Conservation (phyloP, 331 rosid genomes). For the Rosa hybrid region DNA sequence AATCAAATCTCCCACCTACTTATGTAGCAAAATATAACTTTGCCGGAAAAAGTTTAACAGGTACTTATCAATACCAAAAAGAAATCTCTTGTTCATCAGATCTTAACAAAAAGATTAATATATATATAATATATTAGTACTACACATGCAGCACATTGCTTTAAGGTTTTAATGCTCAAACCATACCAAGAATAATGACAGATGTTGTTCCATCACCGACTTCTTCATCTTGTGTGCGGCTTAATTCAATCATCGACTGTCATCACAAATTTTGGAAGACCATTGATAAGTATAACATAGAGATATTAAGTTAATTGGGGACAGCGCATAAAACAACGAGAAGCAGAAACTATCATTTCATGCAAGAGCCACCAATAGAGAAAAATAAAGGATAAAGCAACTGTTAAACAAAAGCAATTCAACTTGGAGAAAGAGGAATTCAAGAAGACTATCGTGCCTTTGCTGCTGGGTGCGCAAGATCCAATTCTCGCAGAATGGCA, state of each 20-base stretch:
- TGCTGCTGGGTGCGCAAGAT: conserved; percentile 97
- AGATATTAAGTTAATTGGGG: neutral
- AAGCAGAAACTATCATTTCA: conserved; percentile 5
- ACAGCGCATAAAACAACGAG: neutral
- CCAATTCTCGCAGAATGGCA: conserved; percentile 92
- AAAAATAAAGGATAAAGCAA: neutral
- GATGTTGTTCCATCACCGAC: conserved; percentile 99
- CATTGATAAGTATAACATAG: conserved; percentile 16
- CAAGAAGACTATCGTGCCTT: conserved; percentile 52
- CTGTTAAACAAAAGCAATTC: neutral
- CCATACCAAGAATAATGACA: conserved; percentile 91
- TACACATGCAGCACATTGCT: neutral
- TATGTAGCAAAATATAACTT: neutral
- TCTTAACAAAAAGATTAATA: neutral
- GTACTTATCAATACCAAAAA: neutral
- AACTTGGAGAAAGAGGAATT: neutral
- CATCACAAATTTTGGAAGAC: conserved; percentile 15
- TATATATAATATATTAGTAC: neutral
- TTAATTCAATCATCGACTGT: conserved; percentile 95
- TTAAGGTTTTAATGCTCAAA: conserved; percentile 1
- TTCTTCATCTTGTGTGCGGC: conserved; percentile 98
- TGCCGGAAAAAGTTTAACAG: neutral
- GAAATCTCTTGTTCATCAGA: neutral
- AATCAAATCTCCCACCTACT: neutral
- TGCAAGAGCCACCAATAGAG: neutral